Conservation (phyloP, 2,329 filamentous ascomycete genomes). For the Pseudocercospora eumusae region DNA sequence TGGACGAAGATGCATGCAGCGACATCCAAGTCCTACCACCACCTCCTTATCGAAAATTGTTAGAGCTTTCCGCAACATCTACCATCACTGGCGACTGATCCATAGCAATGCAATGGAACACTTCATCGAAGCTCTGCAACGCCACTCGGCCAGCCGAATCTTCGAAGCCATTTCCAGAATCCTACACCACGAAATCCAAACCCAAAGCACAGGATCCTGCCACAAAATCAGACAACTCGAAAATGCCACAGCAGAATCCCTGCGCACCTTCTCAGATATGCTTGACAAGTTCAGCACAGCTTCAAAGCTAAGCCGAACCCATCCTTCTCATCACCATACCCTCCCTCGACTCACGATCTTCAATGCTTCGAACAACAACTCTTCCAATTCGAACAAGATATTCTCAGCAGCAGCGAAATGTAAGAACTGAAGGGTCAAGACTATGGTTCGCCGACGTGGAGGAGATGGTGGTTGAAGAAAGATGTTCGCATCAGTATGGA, state of each 20-base stretch:
- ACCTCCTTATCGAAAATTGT: too few relatives aligned
- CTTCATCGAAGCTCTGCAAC: not conserved
- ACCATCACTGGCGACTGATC: not conserved
- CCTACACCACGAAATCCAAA: not conserved
- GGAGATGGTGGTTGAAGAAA: not conserved
- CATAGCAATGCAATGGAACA: not conserved
- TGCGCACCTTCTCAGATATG: not conserved
- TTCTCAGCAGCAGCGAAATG: not conserved
- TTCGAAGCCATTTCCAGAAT: not conserved
- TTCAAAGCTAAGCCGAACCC: not conserved
- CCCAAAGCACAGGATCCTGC: not conserved
- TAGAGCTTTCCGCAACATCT: not conserved
- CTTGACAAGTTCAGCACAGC: not conserved
- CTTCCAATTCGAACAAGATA: not conserved
- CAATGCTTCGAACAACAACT: not conserved
- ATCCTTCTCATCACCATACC: not conserved
- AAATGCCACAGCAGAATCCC: not conserved
- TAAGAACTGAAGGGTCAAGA: not conserved
- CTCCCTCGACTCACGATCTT: not conserved
- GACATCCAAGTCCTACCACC: too few relatives aligned
- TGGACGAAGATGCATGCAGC: too few relatives aligned
- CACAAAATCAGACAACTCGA: not conserved
- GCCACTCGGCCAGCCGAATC: not conserved
- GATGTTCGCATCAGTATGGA: not conserved
- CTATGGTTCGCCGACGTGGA: not conserved